A percentile compares a stretch with the other conserved stretches of the same genome.
These are phyloP conservation scores for Beverwykella pulmonaria DNA, from an alignment of 495 filamentous ascomycete genomes.

Conservation along the genomic window DNA sequence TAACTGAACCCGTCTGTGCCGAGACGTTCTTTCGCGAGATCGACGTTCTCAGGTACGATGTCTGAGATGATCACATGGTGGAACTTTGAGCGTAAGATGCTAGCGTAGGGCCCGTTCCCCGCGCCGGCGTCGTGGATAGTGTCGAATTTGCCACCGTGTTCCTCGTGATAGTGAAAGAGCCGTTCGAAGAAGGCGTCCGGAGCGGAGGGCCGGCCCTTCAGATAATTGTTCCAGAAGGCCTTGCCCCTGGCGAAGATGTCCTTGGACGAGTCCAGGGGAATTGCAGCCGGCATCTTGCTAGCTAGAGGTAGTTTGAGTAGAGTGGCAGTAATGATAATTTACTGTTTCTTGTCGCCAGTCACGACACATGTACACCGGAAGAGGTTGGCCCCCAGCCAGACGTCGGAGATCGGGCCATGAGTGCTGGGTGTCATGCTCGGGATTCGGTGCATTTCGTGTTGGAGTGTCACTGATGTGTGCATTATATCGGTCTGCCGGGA, in stretches of 20 bases:
- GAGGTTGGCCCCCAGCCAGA: too few species aligned
- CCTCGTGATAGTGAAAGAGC: constrained; percentile 40
- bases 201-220: constrained; percentile 32
- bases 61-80: constrained; percentile 36
- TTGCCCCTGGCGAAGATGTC: constrained; percentile 16
- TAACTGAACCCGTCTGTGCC: constrained; percentile 26
- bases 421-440: too few species aligned
- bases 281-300: too few species aligned
- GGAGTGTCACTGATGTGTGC: too few species aligned
- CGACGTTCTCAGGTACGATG: constrained; percentile 19
- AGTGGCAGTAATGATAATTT: too few species aligned
- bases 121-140: constrained; percentile 34
- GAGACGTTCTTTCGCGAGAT: constrained; percentile 18
- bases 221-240: constrained; percentile 32
- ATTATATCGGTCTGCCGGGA: too few species aligned
- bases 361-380: too few species aligned
- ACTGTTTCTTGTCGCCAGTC: too few species aligned
- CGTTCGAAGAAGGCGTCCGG: constrained; percentile 37
- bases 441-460: too few species aligned
- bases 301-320: too few species aligned
- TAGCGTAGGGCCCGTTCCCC: constrained; percentile 25
- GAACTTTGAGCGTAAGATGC: constrained; percentile 26
- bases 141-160: constrained; percentile 33
- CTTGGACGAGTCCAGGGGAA: too few species aligned
- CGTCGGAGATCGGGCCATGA: too few species aligned